Conservation (phyloP, 345 rosid species). For the Sonneratia caseolaris region DNA sequence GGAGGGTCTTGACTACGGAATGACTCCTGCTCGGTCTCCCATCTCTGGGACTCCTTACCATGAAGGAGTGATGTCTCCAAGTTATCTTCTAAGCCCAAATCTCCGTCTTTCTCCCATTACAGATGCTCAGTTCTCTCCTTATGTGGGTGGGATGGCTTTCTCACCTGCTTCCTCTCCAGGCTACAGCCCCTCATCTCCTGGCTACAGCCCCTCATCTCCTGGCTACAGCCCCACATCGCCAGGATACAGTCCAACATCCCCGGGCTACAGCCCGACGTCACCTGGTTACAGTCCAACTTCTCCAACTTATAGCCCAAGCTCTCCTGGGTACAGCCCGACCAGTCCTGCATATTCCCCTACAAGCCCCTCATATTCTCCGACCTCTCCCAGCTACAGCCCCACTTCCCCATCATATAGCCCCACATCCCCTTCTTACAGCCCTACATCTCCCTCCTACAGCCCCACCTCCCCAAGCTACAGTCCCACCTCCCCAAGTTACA, state of each 20-base stretch:
- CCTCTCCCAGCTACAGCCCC: constrained; percentile 40
- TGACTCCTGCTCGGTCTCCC: constrained; percentile 91
- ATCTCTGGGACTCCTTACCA: constrained; percentile 88
- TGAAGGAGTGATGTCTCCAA: constrained; percentile 95
- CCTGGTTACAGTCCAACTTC: constrained; percentile 87
- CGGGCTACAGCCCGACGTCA: constrained; percentile 74
- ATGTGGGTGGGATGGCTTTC: constrained; percentile 79
- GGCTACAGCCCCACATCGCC: constrained; percentile 69
- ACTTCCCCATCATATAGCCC: constrained; percentile 86
- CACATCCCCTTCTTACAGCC: constrained; percentile 65
- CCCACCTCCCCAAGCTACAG: constrained; percentile 72
- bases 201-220: constrained; percentile 61
- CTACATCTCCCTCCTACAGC: constrained; percentile 72
- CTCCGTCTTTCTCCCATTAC: constrained; percentile 69
- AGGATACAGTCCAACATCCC: constrained; percentile 77
- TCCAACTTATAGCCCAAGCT: constrained; percentile 79
- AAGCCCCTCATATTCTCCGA: constrained; percentile 41
- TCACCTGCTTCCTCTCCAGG: constrained; percentile 85
- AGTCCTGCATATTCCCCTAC: constrained; percentile 76
- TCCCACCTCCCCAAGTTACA: constrained; percentile 66
- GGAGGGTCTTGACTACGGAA: constrained; percentile 81
- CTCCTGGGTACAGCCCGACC: constrained; percentile 81
- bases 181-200: constrained; percentile 73
- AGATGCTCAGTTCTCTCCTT: constrained; percentile 93
- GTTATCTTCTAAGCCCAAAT: constrained; percentile 68